Base-by-base conservation (phyloP, 2,329 filamentous ascomycete species). In the Chrysosporium keratinophilum region DNA sequence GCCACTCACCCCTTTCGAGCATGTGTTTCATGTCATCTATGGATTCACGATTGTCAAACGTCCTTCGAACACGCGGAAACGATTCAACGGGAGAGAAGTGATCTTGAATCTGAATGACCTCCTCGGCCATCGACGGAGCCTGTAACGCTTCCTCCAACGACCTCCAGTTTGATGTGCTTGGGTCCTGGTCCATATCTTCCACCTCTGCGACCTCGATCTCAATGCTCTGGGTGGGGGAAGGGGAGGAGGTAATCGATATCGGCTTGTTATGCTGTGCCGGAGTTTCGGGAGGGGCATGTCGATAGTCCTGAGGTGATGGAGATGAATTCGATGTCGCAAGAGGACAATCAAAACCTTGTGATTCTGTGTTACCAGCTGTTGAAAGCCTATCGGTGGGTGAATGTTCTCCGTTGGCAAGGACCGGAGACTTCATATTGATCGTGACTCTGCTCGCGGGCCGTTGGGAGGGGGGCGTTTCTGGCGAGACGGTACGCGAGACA, bases 181-280 rank as follows among this genome's bases (percentile, higher is more conserved):
- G 68, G 50, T 76, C 72, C 58, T 75, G 71, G 50, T 74, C 71
- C 60, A 74, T 72, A 54, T 76, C 75, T 62, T 77, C 74, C 15
- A 70, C 62, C 42, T 75, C 73, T 6, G 73, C 72, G 14, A 76
- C 72, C 61, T 77, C 74, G 33, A 76, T 76, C 53, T 74, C 69
- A 10, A 71, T 72, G 51, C 72, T 75, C 42, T 67, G 67, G 17
- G 67, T 64, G 11, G 73, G 68, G 14, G 74, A 73, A 3, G 73
- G 74, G 9, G 68, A 64, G 45, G 74, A 64, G 6, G 71, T 72
- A 14, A 49, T 49, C 33, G 44, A 49, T 19, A 49, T 43, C 17
- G 43, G 35, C 33, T 19, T 54, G 37, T 33, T 49, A 11, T 47
- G 34, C 34, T 54, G 46, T 23, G 14, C 15, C 48, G 47, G 19